phyloP scores from a whole-genome alignment of 2,329 filamentous ascomycete species.

The Aphanocladium album region DNA sequence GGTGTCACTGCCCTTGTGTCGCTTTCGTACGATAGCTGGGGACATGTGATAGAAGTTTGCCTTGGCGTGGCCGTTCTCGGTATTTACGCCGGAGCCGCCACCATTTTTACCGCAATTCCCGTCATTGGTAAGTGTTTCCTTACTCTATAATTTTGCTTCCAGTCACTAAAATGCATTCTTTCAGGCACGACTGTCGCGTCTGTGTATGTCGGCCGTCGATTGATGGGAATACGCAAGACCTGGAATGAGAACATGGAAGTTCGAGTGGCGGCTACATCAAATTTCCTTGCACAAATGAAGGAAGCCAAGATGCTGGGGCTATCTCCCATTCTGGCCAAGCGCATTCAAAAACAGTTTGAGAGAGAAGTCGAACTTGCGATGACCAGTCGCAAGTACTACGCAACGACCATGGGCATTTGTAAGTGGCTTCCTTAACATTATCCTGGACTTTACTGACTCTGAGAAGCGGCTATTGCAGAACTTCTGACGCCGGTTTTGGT shows the following conservation, averaged over 20 bases:
- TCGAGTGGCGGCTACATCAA: conserved; percentile 1
- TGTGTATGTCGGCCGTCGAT: neutral
- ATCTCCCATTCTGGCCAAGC: neutral
- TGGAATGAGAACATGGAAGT: conserved; percentile 8
- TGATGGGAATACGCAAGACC: neutral
- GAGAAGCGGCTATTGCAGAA: neutral
- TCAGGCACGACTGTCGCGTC: neutral
- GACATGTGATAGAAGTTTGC: neutral
- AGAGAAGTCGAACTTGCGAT: conserved; percentile 1
- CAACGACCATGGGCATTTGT: neutral
- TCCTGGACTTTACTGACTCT: too few species aligned
- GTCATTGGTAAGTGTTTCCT: neutral
- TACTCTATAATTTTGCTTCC: too few species aligned
- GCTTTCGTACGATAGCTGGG: conserved; percentile 1
- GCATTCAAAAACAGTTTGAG: neutral
- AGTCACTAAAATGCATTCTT: too few species aligned
- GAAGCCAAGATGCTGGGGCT: conserved; percentile 5
- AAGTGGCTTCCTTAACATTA: neutral
- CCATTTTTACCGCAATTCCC: neutral
- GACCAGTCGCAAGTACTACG: neutral
- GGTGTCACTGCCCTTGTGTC: neutral
- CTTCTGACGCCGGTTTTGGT: neutral
- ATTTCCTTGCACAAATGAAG: conserved; percentile 5
- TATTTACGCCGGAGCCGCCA: neutral
- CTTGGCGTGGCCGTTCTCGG: neutral